Evolutionary conservation across 176 grass and related monocot species (phyloP).

Genomic region (Rhynchospora breviuscula): DNA sequence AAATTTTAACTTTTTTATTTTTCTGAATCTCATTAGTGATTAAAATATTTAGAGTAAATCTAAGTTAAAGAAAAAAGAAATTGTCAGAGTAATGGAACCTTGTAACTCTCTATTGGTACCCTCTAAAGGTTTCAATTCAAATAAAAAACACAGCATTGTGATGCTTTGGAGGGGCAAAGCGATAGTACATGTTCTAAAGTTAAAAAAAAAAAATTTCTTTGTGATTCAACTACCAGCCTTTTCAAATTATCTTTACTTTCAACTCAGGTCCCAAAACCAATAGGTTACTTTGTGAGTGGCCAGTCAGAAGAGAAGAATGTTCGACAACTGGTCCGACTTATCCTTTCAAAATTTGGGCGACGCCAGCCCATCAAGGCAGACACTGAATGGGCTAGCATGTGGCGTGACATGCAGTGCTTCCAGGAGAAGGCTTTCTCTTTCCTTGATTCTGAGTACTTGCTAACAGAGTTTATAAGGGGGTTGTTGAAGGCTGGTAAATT

Average conservation of each 20-base stretch:
- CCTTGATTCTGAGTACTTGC: conserved; percentile 94
- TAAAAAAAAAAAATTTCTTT: neutral
- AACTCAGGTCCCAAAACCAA: conserved; percentile 79
- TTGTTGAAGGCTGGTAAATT: conserved; percentile 97
- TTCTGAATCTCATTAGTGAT: neutral
- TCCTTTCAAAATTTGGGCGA: conserved; percentile 92
- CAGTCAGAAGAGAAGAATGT: conserved; percentile 87
- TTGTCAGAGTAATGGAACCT: neutral
- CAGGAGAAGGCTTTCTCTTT: conserved; percentile 96
- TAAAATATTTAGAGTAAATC: neutral
- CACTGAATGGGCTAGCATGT: conserved; percentile 88
- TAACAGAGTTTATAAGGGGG: conserved; percentile 85
- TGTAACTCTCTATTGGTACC: neutral
- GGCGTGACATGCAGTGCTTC: conserved; percentile 81
- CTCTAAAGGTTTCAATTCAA: neutral
- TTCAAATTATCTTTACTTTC: conserved; percentile 24
- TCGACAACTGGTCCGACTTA: conserved; percentile 79
- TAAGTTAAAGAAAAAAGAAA: neutral
- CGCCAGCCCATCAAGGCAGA: conserved; percentile 77
- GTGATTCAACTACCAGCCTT: neutral
- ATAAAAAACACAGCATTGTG: neutral
- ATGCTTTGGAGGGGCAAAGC: neutral
- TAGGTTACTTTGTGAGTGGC: conserved; percentile 51
- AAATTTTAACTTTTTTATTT: neutral
- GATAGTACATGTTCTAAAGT: neutral